Base-by-base conservation (phyloP, 2,329 filamentous ascomycete species). In the Fusarium mundagurra region DNA sequence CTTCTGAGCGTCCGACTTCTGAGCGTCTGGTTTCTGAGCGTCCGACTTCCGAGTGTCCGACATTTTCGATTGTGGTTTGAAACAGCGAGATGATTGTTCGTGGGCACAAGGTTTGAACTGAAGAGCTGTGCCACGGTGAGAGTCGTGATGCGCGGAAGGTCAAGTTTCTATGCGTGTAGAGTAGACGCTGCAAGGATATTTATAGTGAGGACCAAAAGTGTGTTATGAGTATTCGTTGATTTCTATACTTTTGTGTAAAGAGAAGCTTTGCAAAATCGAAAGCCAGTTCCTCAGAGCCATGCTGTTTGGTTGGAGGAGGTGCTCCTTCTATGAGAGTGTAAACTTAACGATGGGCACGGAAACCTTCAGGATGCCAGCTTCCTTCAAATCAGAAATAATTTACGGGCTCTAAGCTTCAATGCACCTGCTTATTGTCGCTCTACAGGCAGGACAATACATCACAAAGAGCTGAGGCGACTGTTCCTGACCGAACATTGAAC, bases 391-490 rank as follows among this genome's bases (percentile, higher is more conserved):
- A 12, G 5, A 50, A 6, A 1, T 5, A 8, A 20, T 6, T 12
- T 4, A 45, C 6, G 24, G 7, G 12, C 24, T 9, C 24, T 27
- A 20, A 45, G 17, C 8, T 45, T 27, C 20, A 6, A 27, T 45
- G 10, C 6, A 22, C 4, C 6, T 1, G 16, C 9, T 10, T n/a
- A 17, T 22, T 14, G 29, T 17, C 6, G 9, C 22, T n/a, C 16
- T 3, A n/a, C 29, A 11, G 9, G 29, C 5, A n/a, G 20, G 18
- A 27, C 41, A 8, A 17, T 3, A 22, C 4, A 11, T 5, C 20
- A 31, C 0, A 31, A 11, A 22, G 45, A n/a, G 45, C 20, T 12
- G 27, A 48, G 29, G 5, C 20, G 45, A 17, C 14, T 48, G 20
- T 48, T 17, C 20, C 20, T 17, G 27, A n/a, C 27, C 5, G 7